Base-by-base conservation (phyloP, 2,329 filamentous ascomycete species). In the Lojkania enalia region DNA sequence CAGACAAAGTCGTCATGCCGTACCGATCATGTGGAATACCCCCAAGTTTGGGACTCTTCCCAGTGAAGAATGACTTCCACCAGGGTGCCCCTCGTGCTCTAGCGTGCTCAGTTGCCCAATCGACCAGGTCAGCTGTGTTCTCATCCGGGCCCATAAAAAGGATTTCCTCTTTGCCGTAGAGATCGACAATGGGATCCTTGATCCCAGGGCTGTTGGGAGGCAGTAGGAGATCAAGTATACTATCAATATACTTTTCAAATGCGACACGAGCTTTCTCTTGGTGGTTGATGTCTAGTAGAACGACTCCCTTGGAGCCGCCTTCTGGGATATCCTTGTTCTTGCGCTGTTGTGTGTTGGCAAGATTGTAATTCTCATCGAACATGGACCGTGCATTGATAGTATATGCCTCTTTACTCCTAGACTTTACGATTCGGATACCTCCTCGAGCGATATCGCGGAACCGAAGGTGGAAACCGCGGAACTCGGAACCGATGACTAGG, bases 21-120 rank as follows among this genome's bases (percentile, higher is more conserved):
- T 99, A 99, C 30, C 79, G 75, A 69, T 99, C 94, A 72, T 99
- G 94, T 27, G 94, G 94, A 58, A 99, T 99, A 66, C 94, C 94
- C 52, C 94, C 94, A 12, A 99, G 81, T 72, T 88, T 94, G 41
- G 90, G 94, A 58, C 90, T 96, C 80, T 99, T 99, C 64, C 94
- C 94, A 2, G 94, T 99, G 80, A 99, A 99, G 82, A 99, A 99
- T 0, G 94, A 99, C 79, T 99, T 99, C 94, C 94, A 99, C 90
- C 92, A 99, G 20, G 90, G 90, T 3, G 94, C 94, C 35, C 90
- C 90, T 59, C 94, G 85, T 50, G 77, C 76, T 40, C 90, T 84
- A 49, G 94, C 94, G 71, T 99, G 94, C 71, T 94, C 86, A 1
- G 94, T 99, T n/a, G 94, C 94, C 94, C 94, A 99, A 73, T 99